phyloP scores from a whole-genome alignment of 257 asterid species.

The Ilex asprella region DNA sequence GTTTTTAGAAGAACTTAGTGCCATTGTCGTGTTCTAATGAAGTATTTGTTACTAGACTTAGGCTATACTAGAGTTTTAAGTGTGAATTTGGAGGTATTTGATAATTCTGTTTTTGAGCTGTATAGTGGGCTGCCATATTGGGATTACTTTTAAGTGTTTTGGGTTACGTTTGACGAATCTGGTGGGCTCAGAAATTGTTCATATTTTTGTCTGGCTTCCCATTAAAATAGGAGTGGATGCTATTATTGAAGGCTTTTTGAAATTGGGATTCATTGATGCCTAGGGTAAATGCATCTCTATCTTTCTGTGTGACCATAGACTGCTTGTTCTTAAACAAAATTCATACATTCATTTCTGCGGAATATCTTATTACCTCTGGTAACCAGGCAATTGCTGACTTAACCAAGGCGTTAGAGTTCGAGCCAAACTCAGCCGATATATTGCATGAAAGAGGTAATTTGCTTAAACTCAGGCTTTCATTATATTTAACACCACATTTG shows the following conservation, averaged over 20 bases:
- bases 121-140: too few species aligned
- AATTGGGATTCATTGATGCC: not conserved
- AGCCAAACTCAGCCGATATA: slow-evolving; percentile 67
- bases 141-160: too few species aligned
- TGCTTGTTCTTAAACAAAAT: slow-evolving; percentile 4
- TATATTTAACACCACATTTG: not conserved
- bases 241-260: not conserved
- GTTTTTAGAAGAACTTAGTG: not conserved
- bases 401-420: slow-evolving; percentile 92
- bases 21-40: not conserved
- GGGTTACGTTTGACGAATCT: too few species aligned
- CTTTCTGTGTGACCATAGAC: too few species aligned
- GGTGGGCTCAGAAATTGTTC: too few species aligned
- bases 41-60: not conserved
- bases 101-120: too few species aligned
- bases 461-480: not conserved
- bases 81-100: too few species aligned
- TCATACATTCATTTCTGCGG: not conserved
- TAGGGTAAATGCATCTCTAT: not conserved
- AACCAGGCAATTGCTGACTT: slow-evolving; percentile 89
- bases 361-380: slow-evolving; percentile 17
- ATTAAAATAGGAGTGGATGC: too few species aligned
- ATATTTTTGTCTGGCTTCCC: too few species aligned
- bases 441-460: slow-evolving; percentile 90
- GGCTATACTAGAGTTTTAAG: not conserved